Evolutionary conservation across 306 rosid genomes (phyloP).

Genomic region (Quercus bicolor): DNA sequence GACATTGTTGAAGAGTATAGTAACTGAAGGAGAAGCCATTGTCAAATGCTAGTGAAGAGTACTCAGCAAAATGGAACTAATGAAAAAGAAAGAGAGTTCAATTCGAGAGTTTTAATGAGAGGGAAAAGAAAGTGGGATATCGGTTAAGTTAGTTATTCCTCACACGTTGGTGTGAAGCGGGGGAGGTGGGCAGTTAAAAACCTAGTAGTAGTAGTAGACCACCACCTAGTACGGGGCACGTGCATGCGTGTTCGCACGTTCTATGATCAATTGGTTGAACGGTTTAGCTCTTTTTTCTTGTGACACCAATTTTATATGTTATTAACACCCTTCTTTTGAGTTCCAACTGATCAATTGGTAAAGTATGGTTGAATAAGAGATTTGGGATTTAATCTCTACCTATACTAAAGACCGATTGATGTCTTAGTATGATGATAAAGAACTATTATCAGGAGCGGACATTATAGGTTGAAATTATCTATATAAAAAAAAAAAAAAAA

Average conservation of each 20-base stretch:
- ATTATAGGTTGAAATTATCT: rapidly evolving
- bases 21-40: conserved; percentile 1
- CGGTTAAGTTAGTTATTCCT: not conserved
- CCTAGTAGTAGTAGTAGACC: not conserved
- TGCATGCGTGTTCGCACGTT: not conserved
- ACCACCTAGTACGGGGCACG: not conserved
- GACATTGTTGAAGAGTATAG: not conserved
- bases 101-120: not conserved
- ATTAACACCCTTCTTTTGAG: no score
- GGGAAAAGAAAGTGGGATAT: not conserved
- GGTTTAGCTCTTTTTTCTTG: not conserved
- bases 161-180: not conserved
- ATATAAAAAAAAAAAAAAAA: no score
- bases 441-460: rapidly evolving
- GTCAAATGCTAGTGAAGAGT: not conserved
- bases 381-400: rapidly evolving
- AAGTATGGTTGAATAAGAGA: no score
- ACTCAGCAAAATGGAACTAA: not conserved
- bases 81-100: not conserved
- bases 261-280: not conserved
- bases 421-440: rapidly evolving
- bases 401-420: rapidly evolving
- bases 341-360: rapidly evolving
- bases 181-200: not conserved
- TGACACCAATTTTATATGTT: not conserved